These are phyloP conservation scores for Flaveria robusta DNA, from an alignment of 129 eudicot species.

Conservation along the genomic window DNA sequence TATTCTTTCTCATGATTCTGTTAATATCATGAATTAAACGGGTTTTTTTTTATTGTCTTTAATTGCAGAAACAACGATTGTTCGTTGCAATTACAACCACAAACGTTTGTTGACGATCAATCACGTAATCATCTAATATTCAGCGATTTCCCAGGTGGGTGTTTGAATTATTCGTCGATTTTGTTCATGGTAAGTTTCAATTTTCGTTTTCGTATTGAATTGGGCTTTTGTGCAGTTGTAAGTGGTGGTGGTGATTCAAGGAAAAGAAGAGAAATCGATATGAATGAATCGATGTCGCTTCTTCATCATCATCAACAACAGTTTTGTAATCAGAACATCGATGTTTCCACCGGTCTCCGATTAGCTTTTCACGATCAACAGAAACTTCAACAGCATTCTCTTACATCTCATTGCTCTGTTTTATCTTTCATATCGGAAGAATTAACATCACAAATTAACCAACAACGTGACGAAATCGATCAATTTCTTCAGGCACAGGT, in stretches of 20 bases:
- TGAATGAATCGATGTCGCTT: conserved; percentile 38
- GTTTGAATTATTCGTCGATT: neutral
- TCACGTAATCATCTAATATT: conserved; percentile 44
- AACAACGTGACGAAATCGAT: conserved; percentile 57
- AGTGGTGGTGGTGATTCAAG: conserved; percentile 31
- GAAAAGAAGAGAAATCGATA: conserved; percentile 48
- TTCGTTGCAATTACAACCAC: conserved; percentile 50
- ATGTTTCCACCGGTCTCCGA: conserved; percentile 64
- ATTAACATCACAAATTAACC: conserved; percentile 49
- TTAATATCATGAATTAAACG: neutral
- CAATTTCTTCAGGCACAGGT: conserved; percentile 67
- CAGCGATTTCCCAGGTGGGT: conserved; percentile 43
- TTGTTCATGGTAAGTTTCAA: neutral
- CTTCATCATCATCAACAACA: conserved; percentile 50
- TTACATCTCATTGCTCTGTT: conserved; percentile 49
- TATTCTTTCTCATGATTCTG: neutral
- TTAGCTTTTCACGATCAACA: conserved; percentile 63
- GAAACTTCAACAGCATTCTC: conserved; percentile 38
- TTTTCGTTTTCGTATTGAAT: neutral
- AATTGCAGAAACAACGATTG: conserved; percentile 40
- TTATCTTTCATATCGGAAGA: conserved; percentile 48
- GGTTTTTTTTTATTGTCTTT: neutral
- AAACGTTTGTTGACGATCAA: conserved; percentile 40
- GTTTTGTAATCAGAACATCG: conserved; percentile 40
- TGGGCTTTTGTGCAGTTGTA: conserved; percentile 33